phyloP scores from a whole-genome alignment of 2,329 filamentous ascomycete genomes.

The Fusarium nisikadoi region DNA sequence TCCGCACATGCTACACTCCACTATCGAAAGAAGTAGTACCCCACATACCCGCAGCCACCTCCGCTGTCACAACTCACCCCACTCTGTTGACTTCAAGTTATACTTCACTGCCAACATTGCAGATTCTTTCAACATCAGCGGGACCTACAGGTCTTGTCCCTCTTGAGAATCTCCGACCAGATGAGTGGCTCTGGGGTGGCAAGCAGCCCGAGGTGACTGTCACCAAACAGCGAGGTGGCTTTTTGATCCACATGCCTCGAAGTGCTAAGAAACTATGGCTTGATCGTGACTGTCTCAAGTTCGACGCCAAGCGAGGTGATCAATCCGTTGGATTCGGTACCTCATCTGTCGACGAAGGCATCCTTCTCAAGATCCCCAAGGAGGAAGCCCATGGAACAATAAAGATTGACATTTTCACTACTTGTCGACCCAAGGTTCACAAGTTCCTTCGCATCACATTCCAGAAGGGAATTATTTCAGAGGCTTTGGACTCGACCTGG shows the following conservation, averaged over 20 bases:
- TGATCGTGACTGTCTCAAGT: conserved; percentile 64
- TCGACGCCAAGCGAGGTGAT: conserved; percentile 64
- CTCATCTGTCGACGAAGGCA: conserved; percentile 60
- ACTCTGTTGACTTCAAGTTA: conserved; percentile 36
- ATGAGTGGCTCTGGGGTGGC: conserved; percentile 50
- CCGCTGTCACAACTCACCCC: conserved; percentile 41
- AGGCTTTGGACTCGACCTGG: conserved; percentile 57
- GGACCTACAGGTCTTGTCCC: conserved; percentile 45
- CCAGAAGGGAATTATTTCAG: conserved; percentile 59
- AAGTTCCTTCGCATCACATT: conserved; percentile 71
- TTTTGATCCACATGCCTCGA: conserved; percentile 64
- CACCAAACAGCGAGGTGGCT: conserved; percentile 57
- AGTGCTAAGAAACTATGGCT: conserved; percentile 65
- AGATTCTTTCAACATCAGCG: conserved; percentile 24
- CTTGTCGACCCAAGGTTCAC: conserved; percentile 68
- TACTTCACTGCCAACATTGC: conserved; percentile 27
- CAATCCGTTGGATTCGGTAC: conserved; percentile 60
- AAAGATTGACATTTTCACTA: conserved; percentile 67
- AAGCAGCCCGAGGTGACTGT: conserved; percentile 48
- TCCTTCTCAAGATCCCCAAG: conserved; percentile 62
- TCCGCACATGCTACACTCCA: conserved; percentile 45
- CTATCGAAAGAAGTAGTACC: conserved; percentile 28
- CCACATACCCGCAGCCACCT: conserved; percentile 43
- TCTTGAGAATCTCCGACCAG: conserved; percentile 43
- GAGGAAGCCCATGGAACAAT: conserved; percentile 68